These are phyloP conservation scores for Calonectria pseudoturangicola DNA, from an alignment of 2,329 filamentous ascomycete genomes.

Conservation along the genomic window DNA sequence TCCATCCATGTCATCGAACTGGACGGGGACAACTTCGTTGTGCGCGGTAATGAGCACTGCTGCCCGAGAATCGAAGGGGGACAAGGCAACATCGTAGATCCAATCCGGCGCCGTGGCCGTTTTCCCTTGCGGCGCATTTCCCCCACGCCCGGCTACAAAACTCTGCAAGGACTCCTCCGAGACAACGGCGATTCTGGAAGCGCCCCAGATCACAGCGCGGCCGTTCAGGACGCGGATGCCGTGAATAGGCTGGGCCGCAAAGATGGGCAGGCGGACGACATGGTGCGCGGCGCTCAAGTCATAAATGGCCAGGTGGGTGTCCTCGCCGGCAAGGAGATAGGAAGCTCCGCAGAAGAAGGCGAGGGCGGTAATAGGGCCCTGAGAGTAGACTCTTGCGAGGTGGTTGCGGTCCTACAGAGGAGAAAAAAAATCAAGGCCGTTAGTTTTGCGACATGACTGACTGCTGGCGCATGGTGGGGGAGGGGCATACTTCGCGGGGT, in stretches of 20 bases:
- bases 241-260: constrained; percentile 82
- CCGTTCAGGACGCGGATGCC: constrained; percentile 74
- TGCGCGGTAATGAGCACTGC: constrained; percentile 87
- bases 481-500: constrained; percentile 48
- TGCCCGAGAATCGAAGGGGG: constrained; percentile 62
- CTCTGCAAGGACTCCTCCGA: constrained; percentile 51
- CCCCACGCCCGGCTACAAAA: constrained; percentile 47
- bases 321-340: constrained; percentile 76
- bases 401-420: constrained; percentile 28
- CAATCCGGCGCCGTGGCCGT: constrained; percentile 79
- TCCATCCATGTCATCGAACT: constrained; percentile 53
- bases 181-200: constrained; percentile 71
- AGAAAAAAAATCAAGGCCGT: neutral
- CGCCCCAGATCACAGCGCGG: constrained; percentile 81
- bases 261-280: constrained; percentile 70
- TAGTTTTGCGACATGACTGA: constrained; percentile 36
- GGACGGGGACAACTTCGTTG: constrained; percentile 82
- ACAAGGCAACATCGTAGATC: constrained; percentile 81
- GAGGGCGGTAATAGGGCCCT: constrained; percentile 77
- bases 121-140: constrained; percentile 44
- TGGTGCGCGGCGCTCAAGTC: constrained; percentile 61
- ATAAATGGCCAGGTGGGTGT: constrained; percentile 74
- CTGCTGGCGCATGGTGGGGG: constrained; percentile 49
- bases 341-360: constrained; percentile 66
- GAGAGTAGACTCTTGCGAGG: constrained; percentile 62